These are phyloP conservation scores for Exsudoporus frostii DNA, from an alignment of 768 basidiomycete genomes.

Conservation along the genomic window DNA sequence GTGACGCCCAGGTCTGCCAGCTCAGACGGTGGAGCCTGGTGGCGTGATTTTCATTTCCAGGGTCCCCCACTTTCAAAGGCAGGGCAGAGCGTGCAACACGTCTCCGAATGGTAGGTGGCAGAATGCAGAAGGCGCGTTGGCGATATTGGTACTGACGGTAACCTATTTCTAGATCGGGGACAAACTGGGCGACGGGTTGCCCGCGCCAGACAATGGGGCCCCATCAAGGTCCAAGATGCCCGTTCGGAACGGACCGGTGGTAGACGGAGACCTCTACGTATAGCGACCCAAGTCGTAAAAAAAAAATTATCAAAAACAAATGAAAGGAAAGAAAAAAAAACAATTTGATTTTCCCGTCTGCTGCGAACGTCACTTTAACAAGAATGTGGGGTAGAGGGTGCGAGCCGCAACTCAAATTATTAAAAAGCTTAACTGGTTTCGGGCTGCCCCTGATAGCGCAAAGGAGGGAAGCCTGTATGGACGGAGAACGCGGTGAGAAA, in stretches of 20 bases:
- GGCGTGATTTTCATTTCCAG: conserved; percentile 6
- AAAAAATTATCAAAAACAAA: not conserved
- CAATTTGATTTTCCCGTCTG: not conserved
- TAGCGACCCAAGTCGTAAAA: not conserved
- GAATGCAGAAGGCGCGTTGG: not conserved
- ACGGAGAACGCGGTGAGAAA: not conserved
- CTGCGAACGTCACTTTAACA: conserved; percentile 1
- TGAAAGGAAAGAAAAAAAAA: not conserved
- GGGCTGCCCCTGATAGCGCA: not conserved
- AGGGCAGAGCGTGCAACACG: not conserved
- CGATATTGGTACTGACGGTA: conserved; percentile 8
- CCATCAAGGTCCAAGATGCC: not conserved
- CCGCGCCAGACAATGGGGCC: not conserved
- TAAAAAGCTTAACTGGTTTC: conserved; percentile 24
- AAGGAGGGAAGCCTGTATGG: not conserved
- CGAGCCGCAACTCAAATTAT: conserved; percentile 20
- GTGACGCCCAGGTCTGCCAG: not conserved
- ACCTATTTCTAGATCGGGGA: conserved; percentile 4
- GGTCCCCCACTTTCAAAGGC: not conserved
- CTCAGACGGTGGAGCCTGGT: not conserved
- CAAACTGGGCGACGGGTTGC: conserved; percentile 9
- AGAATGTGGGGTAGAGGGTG: conserved; percentile 18
- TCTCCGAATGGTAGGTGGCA: conserved; percentile 13
- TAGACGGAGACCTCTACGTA: not conserved
- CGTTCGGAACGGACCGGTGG: not conserved